These are phyloP conservation scores for Pseudognaphalium luteoalbum DNA, from an alignment of 129 eudicot species.

Conservation along the genomic window DNA sequence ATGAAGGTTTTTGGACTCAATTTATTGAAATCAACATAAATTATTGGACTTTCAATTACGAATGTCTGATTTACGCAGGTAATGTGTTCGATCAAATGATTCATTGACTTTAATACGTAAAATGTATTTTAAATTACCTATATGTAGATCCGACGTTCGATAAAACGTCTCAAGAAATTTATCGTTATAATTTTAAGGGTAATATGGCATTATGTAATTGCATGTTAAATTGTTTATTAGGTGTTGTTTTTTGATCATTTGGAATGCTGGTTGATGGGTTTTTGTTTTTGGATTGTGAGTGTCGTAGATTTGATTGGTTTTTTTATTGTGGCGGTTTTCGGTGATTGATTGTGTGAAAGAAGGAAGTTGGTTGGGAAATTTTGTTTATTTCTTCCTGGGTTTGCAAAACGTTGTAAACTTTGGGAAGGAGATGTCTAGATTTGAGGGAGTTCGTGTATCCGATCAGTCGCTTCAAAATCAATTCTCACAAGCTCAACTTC, in stretches of 20 bases:
- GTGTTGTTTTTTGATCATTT: conserved; percentile 19
- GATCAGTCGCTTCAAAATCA: conserved; percentile 90
- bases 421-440: conserved; percentile 78
- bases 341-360: conserved; percentile 22
- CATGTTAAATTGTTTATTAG: conserved; percentile 1
- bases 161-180: too few species aligned
- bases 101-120: background rate
- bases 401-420: conserved; percentile 41
- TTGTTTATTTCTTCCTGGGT: conserved; percentile 38
- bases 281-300: conserved; percentile 12
- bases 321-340: conserved; percentile 18
- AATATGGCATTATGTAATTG: conserved; percentile 3
- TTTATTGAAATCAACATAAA: conserved; percentile 11
- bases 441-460: conserved; percentile 76
- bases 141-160: too few species aligned
- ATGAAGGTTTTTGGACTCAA: conserved; percentile 17
- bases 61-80: conserved; percentile 26
- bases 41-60: conserved; percentile 16
- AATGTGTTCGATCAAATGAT: conserved; percentile 22
- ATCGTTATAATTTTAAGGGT: too few species aligned
- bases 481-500: conserved; percentile 89
- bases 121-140: background rate
- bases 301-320: conserved; percentile 24
- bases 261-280: conserved; percentile 19
- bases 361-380: conserved; percentile 12